A percentile compares a stretch with the other conserved stretches of the same genome.
Evolutionary conservation across 768 basidiomycete species (phyloP).

Genomic region (Erythrobasidium yunnanense): DNA sequence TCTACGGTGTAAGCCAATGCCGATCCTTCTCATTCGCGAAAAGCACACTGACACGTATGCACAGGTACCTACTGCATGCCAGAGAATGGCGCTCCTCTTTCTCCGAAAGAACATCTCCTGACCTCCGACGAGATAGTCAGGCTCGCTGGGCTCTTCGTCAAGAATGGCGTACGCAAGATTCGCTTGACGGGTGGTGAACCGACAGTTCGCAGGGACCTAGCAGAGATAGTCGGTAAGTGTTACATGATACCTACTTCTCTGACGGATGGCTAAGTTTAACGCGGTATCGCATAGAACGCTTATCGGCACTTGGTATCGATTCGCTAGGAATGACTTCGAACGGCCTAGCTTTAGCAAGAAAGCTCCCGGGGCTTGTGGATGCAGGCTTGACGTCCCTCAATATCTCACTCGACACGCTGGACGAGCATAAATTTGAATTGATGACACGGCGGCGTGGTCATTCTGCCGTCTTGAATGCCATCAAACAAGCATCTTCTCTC

Average conservation of each 20-base stretch:
- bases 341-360: slow-evolving; percentile 63
- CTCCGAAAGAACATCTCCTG: slow-evolving; percentile 58
- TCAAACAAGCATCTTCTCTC: slow-evolving; percentile 53
- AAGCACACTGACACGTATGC: background rate
- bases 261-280: background rate
- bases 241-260: background rate
- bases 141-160: slow-evolving; percentile 64
- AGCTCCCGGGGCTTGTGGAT: slow-evolving; percentile 55
- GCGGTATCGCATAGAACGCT: slow-evolving; percentile 45
- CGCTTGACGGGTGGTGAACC: slow-evolving; percentile 81
- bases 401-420: slow-evolving; percentile 64
- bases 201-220: slow-evolving; percentile 64
- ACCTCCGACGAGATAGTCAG: slow-evolving; percentile 65
- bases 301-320: slow-evolving; percentile 54
- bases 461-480: slow-evolving; percentile 58
- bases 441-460: slow-evolving; percentile 68
- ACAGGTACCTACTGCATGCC: slow-evolving; percentile 90
- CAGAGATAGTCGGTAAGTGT: slow-evolving; percentile 56
- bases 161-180: slow-evolving; percentile 74
- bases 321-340: slow-evolving; percentile 80
- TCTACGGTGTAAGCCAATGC: slow-evolving; percentile 54
- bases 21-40: background rate
- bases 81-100: slow-evolving; percentile 61
- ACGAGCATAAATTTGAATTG: slow-evolving; percentile 75
- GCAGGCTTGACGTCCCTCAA: slow-evolving; percentile 68